A percentile compares a stretch with the other conserved stretches of the same genome.
Evolutionary conservation across 1,139 yeast genomes (phyloP).

Genomic region (Diutina mesorugosa): DNA sequence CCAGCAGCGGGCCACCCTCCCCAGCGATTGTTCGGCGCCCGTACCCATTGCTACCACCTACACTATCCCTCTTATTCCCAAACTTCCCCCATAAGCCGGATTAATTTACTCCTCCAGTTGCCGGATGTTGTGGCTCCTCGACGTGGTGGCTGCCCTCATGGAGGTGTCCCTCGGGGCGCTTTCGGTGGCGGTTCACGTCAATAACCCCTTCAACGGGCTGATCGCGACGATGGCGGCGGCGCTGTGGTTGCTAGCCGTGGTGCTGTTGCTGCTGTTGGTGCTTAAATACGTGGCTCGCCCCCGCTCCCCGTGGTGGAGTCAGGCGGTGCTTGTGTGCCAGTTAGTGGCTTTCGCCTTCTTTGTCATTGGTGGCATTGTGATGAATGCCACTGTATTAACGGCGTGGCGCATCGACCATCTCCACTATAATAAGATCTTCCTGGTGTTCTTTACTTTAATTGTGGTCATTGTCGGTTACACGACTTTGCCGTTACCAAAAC

Average conservation of each 20-base stretch:
- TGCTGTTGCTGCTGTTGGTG: background rate
- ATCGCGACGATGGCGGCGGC: background rate
- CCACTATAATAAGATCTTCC: background rate
- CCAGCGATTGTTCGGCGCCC: background rate
- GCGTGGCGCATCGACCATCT: background rate
- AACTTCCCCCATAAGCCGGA: too few relatives aligned
- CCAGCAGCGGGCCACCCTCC: background rate
- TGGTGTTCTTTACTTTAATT: background rate
- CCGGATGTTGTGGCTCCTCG: slow-evolving; percentile 1
- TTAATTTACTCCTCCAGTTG: background rate
- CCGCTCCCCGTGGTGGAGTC: background rate
- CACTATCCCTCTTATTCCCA: too few relatives aligned
- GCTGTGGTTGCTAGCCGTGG: background rate
- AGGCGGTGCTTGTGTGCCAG: background rate
- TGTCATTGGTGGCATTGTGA: background rate
- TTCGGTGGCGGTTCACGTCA: background rate
- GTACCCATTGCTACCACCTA: too few relatives aligned
- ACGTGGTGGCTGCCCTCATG: background rate
- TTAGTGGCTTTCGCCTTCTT: background rate
- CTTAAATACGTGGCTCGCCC: background rate
- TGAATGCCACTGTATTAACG: background rate
- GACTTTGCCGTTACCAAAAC: background rate
- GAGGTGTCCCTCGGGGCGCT: background rate
- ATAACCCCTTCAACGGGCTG: background rate
- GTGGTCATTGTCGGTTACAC: background rate